Conservation (phyloP, 257 asterid species). For the Penstemon newberryi region DNA sequence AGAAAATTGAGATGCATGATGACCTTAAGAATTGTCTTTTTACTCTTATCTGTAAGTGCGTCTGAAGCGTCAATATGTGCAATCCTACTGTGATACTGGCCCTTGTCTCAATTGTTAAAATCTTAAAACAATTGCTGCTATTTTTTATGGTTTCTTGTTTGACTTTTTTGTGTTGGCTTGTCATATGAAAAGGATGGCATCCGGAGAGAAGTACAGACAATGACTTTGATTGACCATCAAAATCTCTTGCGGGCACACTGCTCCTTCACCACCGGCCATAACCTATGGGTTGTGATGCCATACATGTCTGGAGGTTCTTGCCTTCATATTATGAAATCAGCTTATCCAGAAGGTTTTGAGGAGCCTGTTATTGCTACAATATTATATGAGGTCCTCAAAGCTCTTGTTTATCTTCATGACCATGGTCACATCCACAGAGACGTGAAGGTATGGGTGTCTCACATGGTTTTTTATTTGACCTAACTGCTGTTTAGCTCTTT, state of each 20-base stretch:
- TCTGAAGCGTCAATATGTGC: slow-evolving; percentile 18
- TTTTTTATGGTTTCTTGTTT: slow-evolving; percentile 5
- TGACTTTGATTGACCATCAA: slow-evolving; percentile 86
- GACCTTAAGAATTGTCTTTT: slow-evolving; percentile 14
- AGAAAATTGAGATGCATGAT: background rate
- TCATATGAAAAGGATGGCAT: slow-evolving; percentile 80
- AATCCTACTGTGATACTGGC: slow-evolving; percentile 2
- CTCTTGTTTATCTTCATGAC: slow-evolving; percentile 93
- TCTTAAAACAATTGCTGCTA: slow-evolving; percentile 11
- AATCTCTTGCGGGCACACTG: slow-evolving; percentile 91
- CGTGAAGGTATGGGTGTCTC: slow-evolving; percentile 66
- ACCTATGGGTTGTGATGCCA: slow-evolving; percentile 99
- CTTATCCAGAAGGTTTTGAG: slow-evolving; percentile 93
- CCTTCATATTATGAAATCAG: slow-evolving; percentile 92
- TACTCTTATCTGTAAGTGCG: background rate
- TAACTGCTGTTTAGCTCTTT: slow-evolving; percentile 10
- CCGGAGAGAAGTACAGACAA: slow-evolving; percentile 92
- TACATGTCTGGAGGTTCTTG: slow-evolving; percentile 96
- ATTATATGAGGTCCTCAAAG: slow-evolving; percentile 87
- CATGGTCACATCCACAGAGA: slow-evolving; percentile 99
- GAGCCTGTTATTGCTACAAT: slow-evolving; percentile 94
- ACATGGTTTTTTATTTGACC: slow-evolving; percentile 16
- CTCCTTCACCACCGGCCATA: slow-evolving; percentile 83
- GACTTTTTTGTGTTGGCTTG: slow-evolving; percentile 23
- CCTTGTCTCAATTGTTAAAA: slow-evolving; percentile 29